phyloP scores from a whole-genome alignment of 108 stramenopile genomes.

The Skeletonema marinoi region DNA sequence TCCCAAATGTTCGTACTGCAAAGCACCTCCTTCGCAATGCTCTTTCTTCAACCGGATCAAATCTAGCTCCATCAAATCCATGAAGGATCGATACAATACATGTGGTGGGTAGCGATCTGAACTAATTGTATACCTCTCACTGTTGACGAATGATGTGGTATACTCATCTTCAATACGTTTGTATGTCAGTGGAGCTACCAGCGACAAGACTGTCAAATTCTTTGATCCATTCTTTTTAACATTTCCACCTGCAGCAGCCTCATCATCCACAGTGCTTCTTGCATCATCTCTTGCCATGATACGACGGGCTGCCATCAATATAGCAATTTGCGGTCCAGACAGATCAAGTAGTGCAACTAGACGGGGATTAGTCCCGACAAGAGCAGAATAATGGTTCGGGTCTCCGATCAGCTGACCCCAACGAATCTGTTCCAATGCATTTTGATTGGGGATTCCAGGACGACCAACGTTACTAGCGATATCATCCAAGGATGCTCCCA shows the following conservation, averaged over 20 bases:
- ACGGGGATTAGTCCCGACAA: constrained; percentile 52
- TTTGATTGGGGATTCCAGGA: constrained; percentile 26
- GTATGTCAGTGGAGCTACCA: constrained; percentile 64
- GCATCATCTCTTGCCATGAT: constrained; percentile 64
- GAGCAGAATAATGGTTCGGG: constrained; percentile 32
- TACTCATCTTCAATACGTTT: constrained; percentile 83
- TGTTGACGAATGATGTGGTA: constrained; percentile 48
- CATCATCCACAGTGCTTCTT: constrained; percentile 47
- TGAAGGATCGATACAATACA: constrained; percentile 47
- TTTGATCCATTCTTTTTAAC: constrained; percentile 7
- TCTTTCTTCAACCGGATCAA: constrained; percentile 70
- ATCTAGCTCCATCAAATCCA: constrained; percentile 67
- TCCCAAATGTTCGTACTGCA: constrained; percentile 65
- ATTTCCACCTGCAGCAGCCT: constrained; percentile 15
- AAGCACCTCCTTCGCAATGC: constrained; percentile 64
- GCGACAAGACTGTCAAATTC: neutral
- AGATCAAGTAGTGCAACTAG: constrained; percentile 75
- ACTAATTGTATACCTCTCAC: constrained; percentile 38
- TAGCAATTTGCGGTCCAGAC: constrained; percentile 68
- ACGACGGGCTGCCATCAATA: constrained; percentile 72
- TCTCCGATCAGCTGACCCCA: constrained; percentile 39
- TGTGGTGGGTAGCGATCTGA: constrained; percentile 42
- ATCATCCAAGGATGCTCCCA: constrained; percentile 59
- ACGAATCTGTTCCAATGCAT: constrained; percentile 23
- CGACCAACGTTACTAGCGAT: constrained; percentile 17